Percentiles rank a stretch among this genome's conserved stretches.
Evolutionary conservation across 2,329 filamentous ascomycete species (phyloP).

Genomic region (Penicillium italicum): DNA sequence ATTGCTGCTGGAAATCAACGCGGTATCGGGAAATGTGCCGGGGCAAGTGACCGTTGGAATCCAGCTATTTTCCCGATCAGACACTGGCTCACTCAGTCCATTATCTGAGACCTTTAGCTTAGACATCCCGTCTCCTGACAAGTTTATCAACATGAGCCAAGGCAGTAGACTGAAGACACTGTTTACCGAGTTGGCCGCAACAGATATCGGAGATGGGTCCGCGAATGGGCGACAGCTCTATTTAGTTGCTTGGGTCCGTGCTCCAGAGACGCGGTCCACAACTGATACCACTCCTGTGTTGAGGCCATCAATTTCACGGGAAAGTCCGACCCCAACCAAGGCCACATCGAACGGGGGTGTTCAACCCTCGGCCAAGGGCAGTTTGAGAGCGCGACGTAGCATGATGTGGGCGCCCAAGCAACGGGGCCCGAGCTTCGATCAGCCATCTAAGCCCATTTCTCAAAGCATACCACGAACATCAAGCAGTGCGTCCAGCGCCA

Average conservation of each 20-base stretch:
- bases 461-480: slow-evolving; percentile 33
- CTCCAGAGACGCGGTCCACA: slow-evolving; percentile 49
- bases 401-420: slow-evolving; percentile 44
- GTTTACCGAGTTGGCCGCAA: slow-evolving; percentile 78
- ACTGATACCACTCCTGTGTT: slow-evolving; percentile 22
- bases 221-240: slow-evolving; percentile 69
- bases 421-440: slow-evolving; percentile 30
- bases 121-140: slow-evolving; percentile 70
- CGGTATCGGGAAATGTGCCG: slow-evolving; percentile 72
- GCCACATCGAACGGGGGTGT: slow-evolving; percentile 21
- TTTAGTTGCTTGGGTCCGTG: slow-evolving; percentile 75
- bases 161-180: slow-evolving; percentile 74
- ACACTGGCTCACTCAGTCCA: slow-evolving; percentile 59
- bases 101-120: slow-evolving; percentile 82
- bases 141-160: slow-evolving; percentile 61
- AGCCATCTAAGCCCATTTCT: slow-evolving; percentile 24
- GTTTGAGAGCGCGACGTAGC: slow-evolving; percentile 42
- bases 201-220: slow-evolving; percentile 65
- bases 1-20: slow-evolving; percentile 79
- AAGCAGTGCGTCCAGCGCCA: slow-evolving; percentile 28
- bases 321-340: slow-evolving; percentile 30
- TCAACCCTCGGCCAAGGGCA: slow-evolving; percentile 36
- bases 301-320: slow-evolving; percentile 35
- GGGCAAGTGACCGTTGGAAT: slow-evolving; percentile 73
- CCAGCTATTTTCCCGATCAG: slow-evolving; percentile 69